Evolutionary conservation across 148 eudicot species (phyloP), one percentile per base, ranked within the genome.

Genomic region (Persicaria maculosa): DNA sequence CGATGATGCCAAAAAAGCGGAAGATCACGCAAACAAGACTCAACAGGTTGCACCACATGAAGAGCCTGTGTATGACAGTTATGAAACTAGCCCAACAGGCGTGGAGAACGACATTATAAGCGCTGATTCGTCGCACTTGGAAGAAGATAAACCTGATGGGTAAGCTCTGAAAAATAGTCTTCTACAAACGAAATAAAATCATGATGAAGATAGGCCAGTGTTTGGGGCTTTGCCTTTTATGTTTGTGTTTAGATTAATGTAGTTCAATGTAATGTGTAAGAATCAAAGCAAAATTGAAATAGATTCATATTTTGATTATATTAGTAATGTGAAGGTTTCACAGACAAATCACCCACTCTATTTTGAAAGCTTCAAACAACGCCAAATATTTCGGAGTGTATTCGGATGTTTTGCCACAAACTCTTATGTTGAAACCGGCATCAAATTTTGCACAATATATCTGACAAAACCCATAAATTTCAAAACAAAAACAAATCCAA

Each of bases 31-130:
- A 31, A 31, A 31, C 40, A 31, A 31, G 0, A 74, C 73, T 47
- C 14, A 25, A 4, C 78, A 73, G 69, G 86, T 54, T 53, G 85
- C 15, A 84, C 1, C 73, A 20, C 83, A 64, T 4, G 77, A 74
- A 62, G 88, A 86, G 47, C 97, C 96, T 55, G 86, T 91, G 59
- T 94, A 85, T 69, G 98, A 94, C 77, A 10, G 6, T 57, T 57
- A 57, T 22, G 70, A 65, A 5, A 74, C 83, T n/a, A 91, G 96
- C 76, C 97, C 98, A 19, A 77, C 82, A 6, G 72, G 78, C 68
- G 47, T 65, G 19, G 82, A 75, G 7, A 81, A 85, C 74, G 80
- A 50, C 74, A 72, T 75, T 62, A 78, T 79, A 31, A 71, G 83
- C 43, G 74, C 81, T 15, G 70, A 65, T 12, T 65, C 46, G 5